phyloP scores from a whole-genome alignment of 2,329 filamentous ascomycete species.

The Xylariaceae sp. region DNA sequence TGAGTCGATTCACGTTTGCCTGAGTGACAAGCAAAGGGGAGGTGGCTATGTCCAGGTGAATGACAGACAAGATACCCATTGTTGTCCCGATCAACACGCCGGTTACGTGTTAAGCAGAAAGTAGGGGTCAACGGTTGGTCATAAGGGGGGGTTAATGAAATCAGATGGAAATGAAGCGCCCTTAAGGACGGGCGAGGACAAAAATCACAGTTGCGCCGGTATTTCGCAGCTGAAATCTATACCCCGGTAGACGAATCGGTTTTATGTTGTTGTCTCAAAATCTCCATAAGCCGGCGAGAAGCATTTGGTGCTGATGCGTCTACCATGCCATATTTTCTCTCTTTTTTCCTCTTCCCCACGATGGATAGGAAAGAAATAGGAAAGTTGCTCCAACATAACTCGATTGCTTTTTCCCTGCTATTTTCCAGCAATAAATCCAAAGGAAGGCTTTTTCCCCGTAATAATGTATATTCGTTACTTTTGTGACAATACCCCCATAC shows the following conservation, averaged over 20 bases:
- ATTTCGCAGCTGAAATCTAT: constrained; percentile 12
- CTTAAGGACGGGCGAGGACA: background rate
- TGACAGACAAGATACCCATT: background rate
- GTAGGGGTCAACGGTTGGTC: background rate
- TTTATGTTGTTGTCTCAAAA: constrained; percentile 8
- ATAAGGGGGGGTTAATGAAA: background rate
- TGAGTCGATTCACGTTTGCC: constrained; percentile 22
- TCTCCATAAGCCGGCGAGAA: background rate
- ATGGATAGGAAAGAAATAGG: background rate
- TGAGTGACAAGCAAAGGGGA: background rate
- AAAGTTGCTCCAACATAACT: background rate
- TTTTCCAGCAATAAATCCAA: background rate
- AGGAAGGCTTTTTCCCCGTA: background rate
- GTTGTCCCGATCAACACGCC: background rate
- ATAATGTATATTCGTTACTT: background rate
- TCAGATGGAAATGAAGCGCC: constrained; percentile 2
- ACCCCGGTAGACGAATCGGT: constrained; percentile 9
- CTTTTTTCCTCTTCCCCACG: background rate
- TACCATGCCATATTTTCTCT: too few species aligned
- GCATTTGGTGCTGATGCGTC: background rate
- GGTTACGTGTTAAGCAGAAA: background rate
- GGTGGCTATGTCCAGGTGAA: background rate
- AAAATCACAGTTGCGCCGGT: constrained; percentile 5
- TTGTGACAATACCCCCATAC: too few species aligned
- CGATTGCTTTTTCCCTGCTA: background rate